Conservation (phyloP, 1,139 yeast genomes). For the Yamadazyma epiphylla region DNA sequence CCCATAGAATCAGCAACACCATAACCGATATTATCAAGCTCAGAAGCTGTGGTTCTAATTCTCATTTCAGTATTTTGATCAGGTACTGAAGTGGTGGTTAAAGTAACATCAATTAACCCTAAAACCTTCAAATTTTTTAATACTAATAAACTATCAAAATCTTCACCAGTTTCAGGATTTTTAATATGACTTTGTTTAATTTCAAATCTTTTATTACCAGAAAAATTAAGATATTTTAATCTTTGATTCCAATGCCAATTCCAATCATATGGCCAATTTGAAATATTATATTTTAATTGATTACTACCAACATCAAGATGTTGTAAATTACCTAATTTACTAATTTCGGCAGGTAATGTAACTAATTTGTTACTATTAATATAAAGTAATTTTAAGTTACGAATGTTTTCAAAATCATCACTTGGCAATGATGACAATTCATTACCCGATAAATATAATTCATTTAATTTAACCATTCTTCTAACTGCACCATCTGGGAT, state of each 20-base stretch:
- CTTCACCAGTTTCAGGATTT: constrained; percentile 46
- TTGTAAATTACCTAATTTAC: constrained; percentile 59
- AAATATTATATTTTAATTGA: constrained; percentile 83
- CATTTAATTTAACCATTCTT: constrained; percentile 54
- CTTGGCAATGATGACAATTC: constrained; percentile 75
- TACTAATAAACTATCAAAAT: constrained; percentile 73
- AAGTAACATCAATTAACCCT: constrained; percentile 93
- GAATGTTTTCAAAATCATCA: constrained; percentile 71
- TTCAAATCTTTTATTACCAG: constrained; percentile 90
- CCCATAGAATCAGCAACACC: constrained; percentile 93
- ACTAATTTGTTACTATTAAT: constrained; percentile 83
- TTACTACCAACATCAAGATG: constrained; percentile 91
- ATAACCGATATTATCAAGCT: constrained; percentile 70
- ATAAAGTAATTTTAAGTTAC: constrained; percentile 57
- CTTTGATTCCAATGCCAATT: constrained; percentile 88
- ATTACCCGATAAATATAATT: constrained; percentile 83
- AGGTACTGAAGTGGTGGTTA: constrained; percentile 80
- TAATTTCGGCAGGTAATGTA: constrained; percentile 85
- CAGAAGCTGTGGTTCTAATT: constrained; percentile 90
- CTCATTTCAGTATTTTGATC: constrained; percentile 84
- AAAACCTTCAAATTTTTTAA: constrained; percentile 68
- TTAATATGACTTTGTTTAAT: constrained; percentile 60
- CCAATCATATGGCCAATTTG: constrained; percentile 97
- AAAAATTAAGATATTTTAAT: constrained; percentile 76
- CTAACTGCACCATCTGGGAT: constrained; percentile 71